These are phyloP conservation scores for Auriscalpium vulgare DNA, from an alignment of 768 basidiomycete species.

Conservation along the genomic window DNA sequence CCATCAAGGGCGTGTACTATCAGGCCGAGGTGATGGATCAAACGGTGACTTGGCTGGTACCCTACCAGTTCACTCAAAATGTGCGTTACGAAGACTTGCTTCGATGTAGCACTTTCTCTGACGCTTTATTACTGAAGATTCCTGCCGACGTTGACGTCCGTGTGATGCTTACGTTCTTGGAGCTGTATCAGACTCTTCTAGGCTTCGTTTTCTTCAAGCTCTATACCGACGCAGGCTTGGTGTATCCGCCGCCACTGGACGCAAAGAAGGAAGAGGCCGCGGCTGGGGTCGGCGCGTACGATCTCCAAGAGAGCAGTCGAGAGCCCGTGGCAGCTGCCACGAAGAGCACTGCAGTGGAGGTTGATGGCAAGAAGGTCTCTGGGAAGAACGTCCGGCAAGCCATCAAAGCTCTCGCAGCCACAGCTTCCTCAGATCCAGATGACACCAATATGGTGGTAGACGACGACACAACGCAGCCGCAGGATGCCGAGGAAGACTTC, in stretches of 20 bases:
- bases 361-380: constrained; percentile 37
- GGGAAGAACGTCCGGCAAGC: constrained; percentile 55
- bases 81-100: constrained; percentile 34
- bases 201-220: constrained; percentile 97
- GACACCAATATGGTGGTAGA: constrained; percentile 22
- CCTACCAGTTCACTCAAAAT: constrained; percentile 94
- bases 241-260: constrained; percentile 94
- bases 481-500: constrained; percentile 55
- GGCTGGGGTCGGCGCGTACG: constrained; percentile 86
- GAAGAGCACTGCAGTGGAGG: constrained; percentile 23
- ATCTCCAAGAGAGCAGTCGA: constrained; percentile 46
- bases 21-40: constrained; percentile 94
- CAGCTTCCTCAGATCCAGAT: constrained; percentile 22
- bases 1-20: constrained; percentile 97
- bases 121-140: constrained; percentile 41
- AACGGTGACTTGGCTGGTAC: constrained; percentile 90
- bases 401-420: constrained; percentile 42
- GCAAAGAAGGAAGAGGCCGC: constrained; percentile 70
- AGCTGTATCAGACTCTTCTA: constrained; percentile 93
- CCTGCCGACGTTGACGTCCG: constrained; percentile 95
- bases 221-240: constrained; percentile 87
- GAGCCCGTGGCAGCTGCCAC: constrained; percentile 18
- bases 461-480: constrained; percentile 16
- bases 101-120: background rate
- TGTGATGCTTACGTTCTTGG: constrained; percentile 96